Base-by-base conservation (phyloP, 768 basidiomycete species). In the Chiua virens region DNA sequence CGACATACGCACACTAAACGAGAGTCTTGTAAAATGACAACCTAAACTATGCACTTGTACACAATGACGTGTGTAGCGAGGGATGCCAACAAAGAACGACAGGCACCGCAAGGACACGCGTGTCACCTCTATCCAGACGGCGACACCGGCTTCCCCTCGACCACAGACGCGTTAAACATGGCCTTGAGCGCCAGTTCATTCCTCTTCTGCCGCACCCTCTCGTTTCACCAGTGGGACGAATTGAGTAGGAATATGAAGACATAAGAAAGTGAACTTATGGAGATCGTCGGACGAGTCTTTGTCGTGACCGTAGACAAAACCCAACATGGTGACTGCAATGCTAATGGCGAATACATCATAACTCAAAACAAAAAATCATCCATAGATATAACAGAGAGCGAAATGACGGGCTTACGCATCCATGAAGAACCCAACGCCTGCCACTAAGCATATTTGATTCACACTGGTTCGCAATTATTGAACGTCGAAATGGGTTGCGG, bases 271-370 rank as follows among this genome's bases (percentile, higher is more conserved):
- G 7, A 18, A 37, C 37, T 10, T 25, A 44, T 9, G 5, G 35
- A 47, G 36, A 35, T 13, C n/a, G 44, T 27, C n/a, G 43, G n/a
- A n/a, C 6, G 38, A 42, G 35, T 21, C 20, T 42, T 28, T 28
- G 10, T 3, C 1, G 22, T 65, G 49, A 47, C 79, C 80, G 50
- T 92, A 93, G 42, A 92, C 83, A 59, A 86, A 85, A 10, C 87
- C 88, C 47, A 95, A 67, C 89, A 93, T 92, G 0, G 75, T 77
- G 0, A 85, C 82, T 0, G 83, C 89, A 45, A 93, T 87, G 66
- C 83, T 88, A 70, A 94, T 94, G 20, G 89, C 86, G 62, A 94
- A 95, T 53, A 93, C 84, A 58, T 91, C 89, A 59, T 89, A 89
- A 17, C 62, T 63, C 47, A 43, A 23, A 28, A 18, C 3, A 6